Conservation (phyloP, 2,329 filamentous ascomycete genomes). For the Fusarium sp. region DNA sequence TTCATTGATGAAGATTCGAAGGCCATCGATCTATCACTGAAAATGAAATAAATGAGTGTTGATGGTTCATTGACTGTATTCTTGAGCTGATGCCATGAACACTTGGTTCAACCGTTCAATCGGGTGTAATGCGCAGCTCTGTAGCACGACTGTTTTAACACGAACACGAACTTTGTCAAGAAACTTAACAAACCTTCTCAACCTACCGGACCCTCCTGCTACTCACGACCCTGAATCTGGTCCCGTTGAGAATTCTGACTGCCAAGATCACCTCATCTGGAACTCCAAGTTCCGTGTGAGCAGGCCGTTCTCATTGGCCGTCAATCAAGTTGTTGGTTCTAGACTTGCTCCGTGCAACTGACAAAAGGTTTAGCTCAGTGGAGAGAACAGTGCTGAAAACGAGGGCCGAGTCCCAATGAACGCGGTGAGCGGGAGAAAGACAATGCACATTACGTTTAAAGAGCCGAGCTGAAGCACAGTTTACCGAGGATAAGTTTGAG, state of each 20-base stretch:
- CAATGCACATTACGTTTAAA: slow-evolving; percentile 27
- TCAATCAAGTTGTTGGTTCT: background rate
- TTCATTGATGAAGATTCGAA: background rate
- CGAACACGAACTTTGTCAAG: slow-evolving; percentile 6
- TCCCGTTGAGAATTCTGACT: background rate
- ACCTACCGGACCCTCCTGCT: background rate
- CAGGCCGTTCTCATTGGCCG: slow-evolving; percentile 7
- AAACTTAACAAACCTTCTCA: background rate
- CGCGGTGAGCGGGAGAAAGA: slow-evolving; percentile 20
- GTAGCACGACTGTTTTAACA: background rate
- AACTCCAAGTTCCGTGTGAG: slow-evolving; percentile 12
- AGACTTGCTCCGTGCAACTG: slow-evolving; percentile 11
- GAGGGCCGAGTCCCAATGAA: slow-evolving; percentile 7
- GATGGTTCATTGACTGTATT: too few relatives aligned
- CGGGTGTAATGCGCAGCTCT: background rate
- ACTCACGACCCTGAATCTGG: background rate
- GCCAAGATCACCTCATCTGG: slow-evolving; percentile 14
- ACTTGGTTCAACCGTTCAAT: background rate
- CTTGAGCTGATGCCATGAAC: background rate
- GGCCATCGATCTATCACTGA: background rate
- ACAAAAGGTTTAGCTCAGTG: slow-evolving; percentile 26
- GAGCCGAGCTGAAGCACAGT: background rate
- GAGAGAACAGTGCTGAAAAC: slow-evolving; percentile 9
- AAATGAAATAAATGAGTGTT: accelerated
- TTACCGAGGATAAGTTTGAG: slow-evolving; percentile 16